Conservation (phyloP, 2,329 filamentous ascomycete genomes). For the Alternaria arbusti region DNA sequence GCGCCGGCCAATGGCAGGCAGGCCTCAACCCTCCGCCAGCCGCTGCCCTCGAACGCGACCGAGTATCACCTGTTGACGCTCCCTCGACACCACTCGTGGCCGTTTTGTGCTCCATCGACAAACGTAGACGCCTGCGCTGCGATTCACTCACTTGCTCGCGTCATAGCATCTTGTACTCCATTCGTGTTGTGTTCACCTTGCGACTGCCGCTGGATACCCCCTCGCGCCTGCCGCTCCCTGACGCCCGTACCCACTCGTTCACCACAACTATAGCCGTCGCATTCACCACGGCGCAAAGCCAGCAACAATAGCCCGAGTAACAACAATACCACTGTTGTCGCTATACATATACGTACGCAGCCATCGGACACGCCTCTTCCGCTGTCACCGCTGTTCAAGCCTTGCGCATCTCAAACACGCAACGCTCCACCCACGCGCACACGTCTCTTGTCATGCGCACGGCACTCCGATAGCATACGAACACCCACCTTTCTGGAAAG, state of each 20-base stretch:
- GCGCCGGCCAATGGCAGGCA: slow-evolving; percentile 21
- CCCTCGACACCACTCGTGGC: slow-evolving; percentile 36
- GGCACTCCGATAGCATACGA: slow-evolving; percentile 28
- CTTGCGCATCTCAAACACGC: slow-evolving; percentile 41
- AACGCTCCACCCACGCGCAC: slow-evolving; percentile 31
- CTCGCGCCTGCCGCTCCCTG: slow-evolving; percentile 35
- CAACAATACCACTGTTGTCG: slow-evolving; percentile 5
- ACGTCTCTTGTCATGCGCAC: slow-evolving; percentile 38
- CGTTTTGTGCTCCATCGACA: slow-evolving; percentile 16
- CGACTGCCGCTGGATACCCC: slow-evolving; percentile 20
- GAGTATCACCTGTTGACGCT: slow-evolving; percentile 15
- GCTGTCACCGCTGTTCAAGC: slow-evolving; percentile 33
- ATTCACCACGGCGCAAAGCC: slow-evolving; percentile 24
- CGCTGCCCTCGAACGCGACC: slow-evolving; percentile 17
- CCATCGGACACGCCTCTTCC: slow-evolving; percentile 23
- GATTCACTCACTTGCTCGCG: slow-evolving; percentile 22
- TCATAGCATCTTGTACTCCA: slow-evolving; percentile 17
- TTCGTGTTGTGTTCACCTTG: slow-evolving; percentile 19
- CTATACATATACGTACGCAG: slow-evolving; percentile 23
- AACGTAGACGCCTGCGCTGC: slow-evolving; percentile 38
- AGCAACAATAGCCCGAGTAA: slow-evolving; percentile 7
- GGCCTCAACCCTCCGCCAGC: slow-evolving; percentile 16
- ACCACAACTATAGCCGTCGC: slow-evolving; percentile 7
- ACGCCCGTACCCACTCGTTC: slow-evolving; percentile 13
- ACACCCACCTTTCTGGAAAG: slow-evolving; percentile 16